These are phyloP conservation scores for Dryas drummondii DNA, from an alignment of 306 rosid species.

Conservation along the genomic window DNA sequence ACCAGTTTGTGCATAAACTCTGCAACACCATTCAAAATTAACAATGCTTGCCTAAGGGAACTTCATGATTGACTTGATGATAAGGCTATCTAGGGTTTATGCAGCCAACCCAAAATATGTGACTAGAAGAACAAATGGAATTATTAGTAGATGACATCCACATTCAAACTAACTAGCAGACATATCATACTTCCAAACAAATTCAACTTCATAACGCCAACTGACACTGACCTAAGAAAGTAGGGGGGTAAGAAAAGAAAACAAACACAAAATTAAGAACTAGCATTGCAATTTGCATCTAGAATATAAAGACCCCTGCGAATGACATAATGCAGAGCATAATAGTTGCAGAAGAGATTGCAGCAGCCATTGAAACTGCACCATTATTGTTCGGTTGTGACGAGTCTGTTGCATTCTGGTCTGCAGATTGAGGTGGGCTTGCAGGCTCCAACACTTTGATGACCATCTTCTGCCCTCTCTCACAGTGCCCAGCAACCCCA, in stretches of 20 bases:
- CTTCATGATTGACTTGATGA: too few relatives aligned
- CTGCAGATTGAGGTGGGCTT: slow-evolving; percentile 35
- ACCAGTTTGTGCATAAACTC: too few relatives aligned
- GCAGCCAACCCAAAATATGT: too few relatives aligned
- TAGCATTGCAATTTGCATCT: neutral
- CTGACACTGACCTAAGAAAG: neutral
- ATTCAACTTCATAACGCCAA: neutral
- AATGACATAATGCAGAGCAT: slow-evolving; percentile 16
- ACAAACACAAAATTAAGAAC: neutral
- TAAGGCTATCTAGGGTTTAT: too few relatives aligned
- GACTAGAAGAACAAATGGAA: neutral
- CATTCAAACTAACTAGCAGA: neutral
- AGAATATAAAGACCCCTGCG: slow-evolving; percentile 7
- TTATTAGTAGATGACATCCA: neutral
- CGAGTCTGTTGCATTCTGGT: slow-evolving; percentile 17
- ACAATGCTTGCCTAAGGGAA: too few relatives aligned
- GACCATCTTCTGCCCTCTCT: slow-evolving; percentile 66
- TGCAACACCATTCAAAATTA: too few relatives aligned
- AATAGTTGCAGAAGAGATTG: slow-evolving; percentile 15
- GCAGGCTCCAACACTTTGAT: slow-evolving; percentile 63
- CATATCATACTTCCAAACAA: neutral
- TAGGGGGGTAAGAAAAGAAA: neutral
- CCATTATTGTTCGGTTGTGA: neutral
- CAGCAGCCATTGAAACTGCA: slow-evolving; percentile 28
- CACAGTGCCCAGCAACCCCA: slow-evolving; percentile 75